Percentiles rank a stretch among this genome's conserved stretches.
Evolutionary conservation across 495 filamentous ascomycete species (phyloP).

Genomic region (Immersiella caudata): DNA sequence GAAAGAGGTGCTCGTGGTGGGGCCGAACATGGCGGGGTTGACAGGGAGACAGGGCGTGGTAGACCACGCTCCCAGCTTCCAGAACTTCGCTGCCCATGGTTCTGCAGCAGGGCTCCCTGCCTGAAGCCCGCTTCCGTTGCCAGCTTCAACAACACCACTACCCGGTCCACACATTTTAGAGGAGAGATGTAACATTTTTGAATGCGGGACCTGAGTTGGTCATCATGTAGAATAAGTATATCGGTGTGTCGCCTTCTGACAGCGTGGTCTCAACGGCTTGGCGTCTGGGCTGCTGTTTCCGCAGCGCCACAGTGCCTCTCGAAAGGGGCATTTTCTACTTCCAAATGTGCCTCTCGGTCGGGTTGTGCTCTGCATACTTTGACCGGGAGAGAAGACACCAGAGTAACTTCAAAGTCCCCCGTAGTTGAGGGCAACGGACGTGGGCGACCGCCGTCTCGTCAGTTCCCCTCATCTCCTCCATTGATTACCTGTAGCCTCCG

Average conservation of each 20-base stretch:
- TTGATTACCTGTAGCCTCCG: slow-evolving; percentile 9
- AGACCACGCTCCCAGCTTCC: slow-evolving; percentile 1
- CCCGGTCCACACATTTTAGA: too few species aligned
- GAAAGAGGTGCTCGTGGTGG: background rate
- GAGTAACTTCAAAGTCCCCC: background rate
- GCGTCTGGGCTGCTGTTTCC: too few species aligned
- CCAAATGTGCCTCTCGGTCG: too few species aligned
- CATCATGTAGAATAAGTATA: too few species aligned
- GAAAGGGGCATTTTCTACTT: too few species aligned
- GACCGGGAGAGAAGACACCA: too few species aligned
- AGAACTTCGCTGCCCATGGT: background rate
- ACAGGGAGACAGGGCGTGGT: slow-evolving; percentile 1
- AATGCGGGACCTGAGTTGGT: too few species aligned
- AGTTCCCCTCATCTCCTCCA: background rate
- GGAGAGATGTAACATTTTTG: too few species aligned
- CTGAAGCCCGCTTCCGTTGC: background rate
- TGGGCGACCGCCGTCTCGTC: background rate
- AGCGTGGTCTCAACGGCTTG: too few species aligned
- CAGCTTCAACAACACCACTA: background rate
- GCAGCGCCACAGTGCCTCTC: too few species aligned
- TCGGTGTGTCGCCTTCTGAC: too few species aligned
- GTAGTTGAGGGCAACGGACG: background rate
- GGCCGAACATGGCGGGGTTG: slow-evolving; percentile 13
- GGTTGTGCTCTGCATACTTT: too few species aligned
- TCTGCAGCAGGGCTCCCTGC: slow-evolving; percentile 5